phyloP scores from a whole-genome alignment of 2,329 filamentous ascomycete species.

The Pyricularia grisea region DNA sequence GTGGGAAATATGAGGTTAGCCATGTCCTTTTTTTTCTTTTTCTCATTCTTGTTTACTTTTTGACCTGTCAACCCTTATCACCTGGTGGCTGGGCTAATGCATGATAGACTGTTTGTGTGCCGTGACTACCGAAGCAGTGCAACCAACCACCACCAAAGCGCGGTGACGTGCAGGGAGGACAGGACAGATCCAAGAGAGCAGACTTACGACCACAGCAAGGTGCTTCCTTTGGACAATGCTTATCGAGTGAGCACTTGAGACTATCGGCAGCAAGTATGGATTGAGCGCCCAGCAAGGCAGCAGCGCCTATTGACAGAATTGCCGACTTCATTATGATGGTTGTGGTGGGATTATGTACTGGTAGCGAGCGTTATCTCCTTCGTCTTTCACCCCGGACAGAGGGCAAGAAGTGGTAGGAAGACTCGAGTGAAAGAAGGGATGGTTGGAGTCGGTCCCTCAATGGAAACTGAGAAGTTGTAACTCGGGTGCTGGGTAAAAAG shows the following conservation, averaged over 20 bases:
- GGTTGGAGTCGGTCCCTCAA: neutral
- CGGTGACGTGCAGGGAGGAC: neutral
- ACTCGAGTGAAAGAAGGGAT: neutral
- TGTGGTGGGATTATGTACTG: neutral
- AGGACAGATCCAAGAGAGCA: neutral
- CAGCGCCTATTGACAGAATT: slow-evolving; percentile 21
- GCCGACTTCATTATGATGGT: slow-evolving; percentile 5
- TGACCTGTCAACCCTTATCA: neutral
- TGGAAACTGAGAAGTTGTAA: neutral
- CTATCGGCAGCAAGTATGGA: slow-evolving; percentile 22
- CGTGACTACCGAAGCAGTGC: slow-evolving; percentile 2
- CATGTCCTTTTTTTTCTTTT: neutral
- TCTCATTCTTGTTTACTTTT: neutral
- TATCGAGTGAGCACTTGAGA: slow-evolving; percentile 35
- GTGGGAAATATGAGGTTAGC: neutral
- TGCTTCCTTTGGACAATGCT: slow-evolving; percentile 41
- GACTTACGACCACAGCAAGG: slow-evolving; percentile 9
- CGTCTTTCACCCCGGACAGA: neutral
- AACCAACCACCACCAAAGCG: neutral
- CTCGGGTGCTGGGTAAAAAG: neutral
- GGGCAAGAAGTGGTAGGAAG: neutral
- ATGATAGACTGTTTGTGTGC: neutral
- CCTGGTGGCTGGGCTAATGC: neutral
- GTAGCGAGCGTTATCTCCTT: neutral
- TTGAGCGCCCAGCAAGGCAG: slow-evolving; percentile 27